Base-by-base conservation (phyloP, 2,329 filamentous ascomycete species). In the Colletotrichum plurivorum region DNA sequence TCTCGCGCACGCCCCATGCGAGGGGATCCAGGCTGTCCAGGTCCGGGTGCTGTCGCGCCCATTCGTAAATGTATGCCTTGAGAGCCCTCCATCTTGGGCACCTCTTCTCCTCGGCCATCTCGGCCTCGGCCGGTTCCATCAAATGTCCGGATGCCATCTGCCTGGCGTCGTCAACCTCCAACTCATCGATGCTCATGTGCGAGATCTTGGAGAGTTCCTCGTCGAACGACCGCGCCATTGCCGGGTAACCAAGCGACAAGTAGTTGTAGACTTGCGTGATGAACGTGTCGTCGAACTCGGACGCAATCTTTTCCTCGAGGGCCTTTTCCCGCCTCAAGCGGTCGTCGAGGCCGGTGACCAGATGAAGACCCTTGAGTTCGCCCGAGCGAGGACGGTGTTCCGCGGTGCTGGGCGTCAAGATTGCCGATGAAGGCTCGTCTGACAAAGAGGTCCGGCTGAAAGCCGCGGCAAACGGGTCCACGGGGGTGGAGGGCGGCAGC, bases 201-300 rank as follows among this genome's bases (percentile, higher is more conserved):
- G 91, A 93, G 65, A 98, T 97, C 77, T 93, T 94, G 73, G 91
- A 89, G 20, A 98, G 85, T 82, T 98, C 95, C 12, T 91, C 88
- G 76, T 98, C 95, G 76, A 93, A 98, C 45, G 89, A 87, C 22
- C 92, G 89, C 12, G 95, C 95, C 75, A 94, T 90, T 41, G 93
- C 91, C 3, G 95, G 95, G 78, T 98, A 98, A 5, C 95, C 95
- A 5, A 98, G 87, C 0, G 94, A 97, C 16, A 98, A 86, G 79
- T 98, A 98, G 79, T 98, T 98, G 86, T 97, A 98, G 8, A 98
- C 95, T 80, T 98, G 95, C 0, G 95, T 97, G 64, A 98, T 90
- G 78, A 98, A 97, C 4, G 85, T 85, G 77, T 97, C 94, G 70
- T 91, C 86, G 75, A 96, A 97, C 79, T 97, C 94, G 60, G 81